Base-by-base conservation (phyloP, 2,329 filamentous ascomycete species). In the Neopestalotiopsis sp. region DNA sequence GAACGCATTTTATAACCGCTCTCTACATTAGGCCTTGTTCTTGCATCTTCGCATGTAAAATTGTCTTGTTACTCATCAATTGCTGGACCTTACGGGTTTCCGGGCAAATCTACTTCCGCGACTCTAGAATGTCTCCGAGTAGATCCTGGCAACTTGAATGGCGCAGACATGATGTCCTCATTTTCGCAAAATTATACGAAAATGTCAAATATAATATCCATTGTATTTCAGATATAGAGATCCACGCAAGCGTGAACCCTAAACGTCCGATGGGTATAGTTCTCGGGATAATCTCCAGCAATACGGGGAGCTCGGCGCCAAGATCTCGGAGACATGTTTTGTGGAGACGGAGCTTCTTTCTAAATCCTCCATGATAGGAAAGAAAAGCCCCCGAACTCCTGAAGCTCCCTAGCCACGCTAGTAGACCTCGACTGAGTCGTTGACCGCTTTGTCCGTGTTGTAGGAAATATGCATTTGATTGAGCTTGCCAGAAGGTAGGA, bases 11-110 rank as follows among this genome's bases (percentile, higher is more conserved):
- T 28, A 28, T 28, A 28, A 4, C 3, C 24, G 24, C 24, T 28
- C 3, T 28, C 24, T 28, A 28, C 3, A 28, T 4, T 2, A 28
- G 24, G 24, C 3, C 24, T 28, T 28, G 3, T 28, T 28, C 24
- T 28, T 28, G 24, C 24, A 28, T 28, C 24, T 28, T 28, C 24
- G 3, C 3, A 28, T 28, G 78, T 85, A 84, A 12, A 49, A 4
- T n/a, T 49, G 14, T n/a, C n/a, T 49, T 13, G 42, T 49, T n/a
- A 49, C 81, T 82, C 45, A 85, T 91, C 69, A 92, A 90, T 49
- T n/a, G 13, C 42, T 49, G 14, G 42, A n/a, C 42, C 14, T 49
- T n/a, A 49, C 7, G 42, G 42, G 42, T 13, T 14, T 14, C 42
- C 42, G 42, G 42, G 42, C 42, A 49, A 49, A 49, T 49, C 42